Evolutionary conservation across 352 stramenopile species (phyloP).

Genomic region (Phytophthora vignae): DNA sequence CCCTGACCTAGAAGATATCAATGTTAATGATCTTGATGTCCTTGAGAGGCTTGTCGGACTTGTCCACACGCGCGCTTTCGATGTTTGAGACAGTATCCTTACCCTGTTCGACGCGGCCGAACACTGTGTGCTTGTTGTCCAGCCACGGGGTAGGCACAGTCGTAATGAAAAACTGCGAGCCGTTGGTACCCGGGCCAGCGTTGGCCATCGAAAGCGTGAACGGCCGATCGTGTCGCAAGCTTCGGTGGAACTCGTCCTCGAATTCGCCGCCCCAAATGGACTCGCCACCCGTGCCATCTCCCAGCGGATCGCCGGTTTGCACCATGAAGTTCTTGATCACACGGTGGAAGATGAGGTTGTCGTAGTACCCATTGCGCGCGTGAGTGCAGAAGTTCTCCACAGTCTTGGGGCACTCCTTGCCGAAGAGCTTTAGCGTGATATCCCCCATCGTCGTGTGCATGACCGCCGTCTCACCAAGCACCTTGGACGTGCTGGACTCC

Average conservation of each 20-base stretch:
- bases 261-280: conserved; percentile 99
- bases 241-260: conserved; percentile 98
- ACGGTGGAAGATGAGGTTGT: conserved; percentile 99
- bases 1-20: conserved; percentile 75
- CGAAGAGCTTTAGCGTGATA: conserved; percentile 97
- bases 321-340: conserved; percentile 99
- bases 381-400: conserved; percentile 99
- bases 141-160: conserved; percentile 98
- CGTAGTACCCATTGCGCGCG: conserved; percentile 97
- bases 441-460: conserved; percentile 99
- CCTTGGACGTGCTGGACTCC: conserved; percentile 71
- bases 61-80: conserved; percentile 92
- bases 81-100: conserved; percentile 98
- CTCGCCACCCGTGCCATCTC: conserved; percentile 98
- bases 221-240: conserved; percentile 94
- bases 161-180: conserved; percentile 98
- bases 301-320: conserved; percentile 95
- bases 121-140: conserved; percentile 97
- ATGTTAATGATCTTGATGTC: conserved; percentile 93
- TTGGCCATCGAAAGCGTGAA: conserved; percentile 99
- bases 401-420: conserved; percentile 94
- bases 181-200: conserved; percentile 81
- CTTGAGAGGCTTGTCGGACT: conserved; percentile 77
- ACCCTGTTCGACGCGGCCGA: conserved; percentile 90
- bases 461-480: conserved; percentile 84